Base-by-base conservation (phyloP, 169 alveolate genomes). In the Eimeria sp. region DNA sequence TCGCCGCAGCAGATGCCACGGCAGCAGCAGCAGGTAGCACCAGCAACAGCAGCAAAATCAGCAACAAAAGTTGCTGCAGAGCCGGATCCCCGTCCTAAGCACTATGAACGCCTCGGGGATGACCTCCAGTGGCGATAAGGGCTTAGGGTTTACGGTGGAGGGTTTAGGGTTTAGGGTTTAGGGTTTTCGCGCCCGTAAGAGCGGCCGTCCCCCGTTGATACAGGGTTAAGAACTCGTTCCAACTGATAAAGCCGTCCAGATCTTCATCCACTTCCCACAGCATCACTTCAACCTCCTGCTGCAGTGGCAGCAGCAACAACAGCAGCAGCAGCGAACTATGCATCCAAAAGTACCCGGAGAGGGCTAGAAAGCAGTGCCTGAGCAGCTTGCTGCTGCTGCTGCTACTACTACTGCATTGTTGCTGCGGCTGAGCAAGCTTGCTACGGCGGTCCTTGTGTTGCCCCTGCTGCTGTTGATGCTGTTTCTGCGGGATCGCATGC, bases 201-300 rank as follows among this genome's bases (percentile, higher is more conserved):
- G 98, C 99, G n/a, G 95, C 95, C 25, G 98, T 97, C 90, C 99
- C 98, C 91, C 99, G 95, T 97, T 98, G 98, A 95, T 98, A 99
- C 99, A 98, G 98, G 30, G 98, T 97, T 78, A 98, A 97, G 97
- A 98, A 98, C 96, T 99, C 99, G 68, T 97, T 98, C 96, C 98
- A 97, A 87, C 98, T 97, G 62, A 98, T 97, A 91, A 91, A 97
- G 89, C 98, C 98, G 95, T 99, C 99, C 23, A 98, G 97, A 96
- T 98, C 99, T 68, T 98, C 99, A 97, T 99, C 99, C 10, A 99
- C 99, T 95, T 99, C 99, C 99, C 99, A 98, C 27, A 98, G 96
- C 98, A 98, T 97, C 90, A 97, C 96, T 94, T 98, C 97, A 52
- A 98, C 97, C 97, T 98, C 98, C 83, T 97, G 97, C 97, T 78